Percentiles rank a stretch among this genome's conserved stretches.
These are phyloP conservation scores for Agastache rugosa DNA, from an alignment of 257 asterid species.

Conservation along the genomic window DNA sequence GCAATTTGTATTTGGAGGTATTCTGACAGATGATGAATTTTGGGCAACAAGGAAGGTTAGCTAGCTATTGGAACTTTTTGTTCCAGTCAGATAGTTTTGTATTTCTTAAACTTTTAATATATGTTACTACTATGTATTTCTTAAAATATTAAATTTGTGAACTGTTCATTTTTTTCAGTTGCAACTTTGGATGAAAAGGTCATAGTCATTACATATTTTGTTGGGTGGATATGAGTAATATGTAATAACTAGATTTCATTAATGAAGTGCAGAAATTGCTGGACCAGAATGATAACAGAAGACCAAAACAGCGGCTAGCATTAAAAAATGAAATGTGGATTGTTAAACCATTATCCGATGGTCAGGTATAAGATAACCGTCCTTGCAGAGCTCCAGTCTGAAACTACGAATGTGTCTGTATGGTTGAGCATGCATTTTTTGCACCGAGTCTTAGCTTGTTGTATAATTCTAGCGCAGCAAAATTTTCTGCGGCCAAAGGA, in stretches of 20 bases:
- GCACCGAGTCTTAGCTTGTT: slow-evolving; percentile 23
- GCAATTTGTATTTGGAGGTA: slow-evolving; percentile 81
- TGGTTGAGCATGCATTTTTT: slow-evolving; percentile 30
- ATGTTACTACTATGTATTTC: background rate
- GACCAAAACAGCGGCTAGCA: slow-evolving; percentile 80
- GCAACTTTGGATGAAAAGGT: slow-evolving; percentile 17
- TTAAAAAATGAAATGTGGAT: slow-evolving; percentile 92
- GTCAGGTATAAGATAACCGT: slow-evolving; percentile 68
- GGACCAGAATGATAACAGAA: slow-evolving; percentile 72
- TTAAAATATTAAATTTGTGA: slow-evolving; percentile 27
- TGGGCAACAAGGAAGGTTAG: slow-evolving; percentile 98
- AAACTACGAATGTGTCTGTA: background rate
- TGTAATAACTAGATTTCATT: slow-evolving; percentile 34
- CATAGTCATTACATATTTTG: slow-evolving; percentile 7
- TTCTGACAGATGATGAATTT: slow-evolving; percentile 90
- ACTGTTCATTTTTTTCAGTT: background rate
- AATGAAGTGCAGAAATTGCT: slow-evolving; percentile 81
- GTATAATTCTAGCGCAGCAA: slow-evolving; percentile 8
- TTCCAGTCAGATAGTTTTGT: slow-evolving; percentile 7
- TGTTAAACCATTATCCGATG: slow-evolving; percentile 85
- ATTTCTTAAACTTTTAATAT: slow-evolving; percentile 18
- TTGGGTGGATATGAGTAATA: slow-evolving; percentile 13
- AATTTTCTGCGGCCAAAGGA: slow-evolving; percentile 19
- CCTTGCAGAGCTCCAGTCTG: slow-evolving; percentile 14
- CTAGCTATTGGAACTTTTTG: slow-evolving; percentile 44